Percentiles rank a stretch among this genome's conserved stretches.
Conservation (phyloP, 208 protist genomes). For the Trypanosoma brucei region DNA sequence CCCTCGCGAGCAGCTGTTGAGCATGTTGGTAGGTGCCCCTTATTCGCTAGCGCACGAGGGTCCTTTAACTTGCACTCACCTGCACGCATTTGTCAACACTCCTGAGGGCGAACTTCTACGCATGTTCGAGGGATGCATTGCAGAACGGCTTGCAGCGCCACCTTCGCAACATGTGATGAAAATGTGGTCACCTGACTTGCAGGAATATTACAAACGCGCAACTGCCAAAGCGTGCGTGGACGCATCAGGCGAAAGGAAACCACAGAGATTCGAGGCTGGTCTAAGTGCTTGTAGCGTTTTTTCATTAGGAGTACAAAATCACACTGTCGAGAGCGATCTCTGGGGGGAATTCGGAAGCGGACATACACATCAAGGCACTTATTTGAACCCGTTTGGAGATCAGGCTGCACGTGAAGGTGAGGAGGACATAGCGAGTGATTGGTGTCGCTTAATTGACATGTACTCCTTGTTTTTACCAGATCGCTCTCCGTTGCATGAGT, state of each 20-base stretch:
- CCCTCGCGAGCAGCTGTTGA: constrained; percentile 4
- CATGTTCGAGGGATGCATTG: constrained; percentile 6
- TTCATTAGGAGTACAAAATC: constrained; percentile 4
- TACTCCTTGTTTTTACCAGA: constrained; percentile 72
- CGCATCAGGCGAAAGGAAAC: not conserved
- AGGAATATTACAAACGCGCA: constrained; percentile 21
- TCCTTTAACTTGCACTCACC: constrained; percentile 17
- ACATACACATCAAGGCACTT: no score
- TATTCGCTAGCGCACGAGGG: constrained; percentile 31
- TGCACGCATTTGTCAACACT: constrained; percentile 9
- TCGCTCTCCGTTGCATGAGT: constrained; percentile 70
- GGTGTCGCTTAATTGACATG: constrained; percentile 42
- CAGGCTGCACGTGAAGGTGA: constrained; percentile 2
- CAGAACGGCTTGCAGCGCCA: not conserved
- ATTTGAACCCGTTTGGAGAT: not conserved
- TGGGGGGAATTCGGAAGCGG: no score
- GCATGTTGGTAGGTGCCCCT: constrained; percentile 17
- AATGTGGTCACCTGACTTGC: constrained; percentile 26
- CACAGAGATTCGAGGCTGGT: constrained; percentile 29
- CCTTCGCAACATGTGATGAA: constrained; percentile 19
- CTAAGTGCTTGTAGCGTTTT: constrained; percentile 18
- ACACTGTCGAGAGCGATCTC: no score
- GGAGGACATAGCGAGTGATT: constrained; percentile 1
- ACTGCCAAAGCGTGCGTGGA: constrained; percentile 2
- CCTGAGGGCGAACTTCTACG: constrained; percentile 7